Evolutionary conservation across 2,329 filamentous ascomycete species (phyloP), one percentile per base, ranked within the genome.

Genomic region (Elsinoe australis): DNA sequence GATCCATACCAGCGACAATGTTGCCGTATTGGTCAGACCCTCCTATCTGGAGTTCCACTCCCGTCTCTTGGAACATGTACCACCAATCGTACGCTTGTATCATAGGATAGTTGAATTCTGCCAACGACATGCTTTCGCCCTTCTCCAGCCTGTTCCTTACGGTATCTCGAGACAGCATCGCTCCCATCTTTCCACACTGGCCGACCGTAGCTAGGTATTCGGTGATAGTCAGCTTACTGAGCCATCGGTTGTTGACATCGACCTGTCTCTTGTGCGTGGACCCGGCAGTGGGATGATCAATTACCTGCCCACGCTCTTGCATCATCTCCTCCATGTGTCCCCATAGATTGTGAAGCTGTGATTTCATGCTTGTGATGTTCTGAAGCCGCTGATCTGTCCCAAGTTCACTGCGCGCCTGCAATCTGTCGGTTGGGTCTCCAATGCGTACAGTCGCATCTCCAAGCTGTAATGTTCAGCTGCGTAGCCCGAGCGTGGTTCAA

Each of bases 41-140:
- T 50, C 92, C 92, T 46, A 98, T 86, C 67, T 98, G 88, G 62
- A 96, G 77, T 61, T 89, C 83, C 7, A 88, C 74, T 39, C 76
- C 73, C 45, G 74, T 76, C 18, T 74, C 72, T 38, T 78, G 74
- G 66, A 85, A 94, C 69, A 96, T 76, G 56, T 85, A 75, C 86
- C 87, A 96, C 79, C 89, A 98, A 64, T 98, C 92, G 84, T 89
- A 96, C 17, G 84, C 88, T 64, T 98, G 92, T 58, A 96, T 79
- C 12, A 98, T 69, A 1, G 94, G 92, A 61, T 98, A 98, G 33
- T 81, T 78, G 65, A 98, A 95, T 63, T 98, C 92, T 28, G 87
- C 83, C 58, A 94, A 85, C 0, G 89, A 94, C 83, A 98, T 90
- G 57, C 92, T 94, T 54, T 92, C 85, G 29, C 87, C 87, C 47